Base-by-base conservation (phyloP, 2,329 filamentous ascomycete genomes). In the Pseudocercospora crystallina region DNA sequence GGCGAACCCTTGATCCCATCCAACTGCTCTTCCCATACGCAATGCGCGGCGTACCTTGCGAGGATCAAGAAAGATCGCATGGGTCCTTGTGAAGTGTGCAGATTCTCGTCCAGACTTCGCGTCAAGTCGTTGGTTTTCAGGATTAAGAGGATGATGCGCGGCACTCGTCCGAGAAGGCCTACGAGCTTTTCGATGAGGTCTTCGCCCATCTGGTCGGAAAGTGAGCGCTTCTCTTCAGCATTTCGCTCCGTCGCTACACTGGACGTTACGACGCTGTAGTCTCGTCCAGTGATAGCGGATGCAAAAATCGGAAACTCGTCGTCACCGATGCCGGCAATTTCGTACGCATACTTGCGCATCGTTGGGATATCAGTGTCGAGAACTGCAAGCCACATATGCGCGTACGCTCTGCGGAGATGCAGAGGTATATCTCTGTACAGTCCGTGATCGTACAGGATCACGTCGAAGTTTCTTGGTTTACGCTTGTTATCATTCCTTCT, bases 81-180 rank as follows among this genome's bases (percentile, higher is more conserved):
- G 1, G 82, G 81, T 1, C 83, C 82, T 61, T 83, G 71, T 5
- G 81, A 78, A 0, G 89, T 94, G 48, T 91, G 86, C 33, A 95
- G 76, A 65, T 87, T 91, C 75, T 99, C 94, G 68, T 99, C 94
- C 13, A 99, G 80, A 62, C 87, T 94, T 58, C 94, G 84, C 12
- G 94, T 99, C 34, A 99, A 76, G 72, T 99, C 94, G 69, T 99
- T 99, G 2, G 94, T 99, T 75, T 99, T 99, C 56, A 99, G 79
- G 60, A 99, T 97, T 26, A 99, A 77, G 10, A 99, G 79, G 47
- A 99, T 96, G 58, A 99, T 89, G 38, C 90, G 79, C 0, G 94
- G 94, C 5, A 99, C 91, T 62, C 89, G 83, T 41, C 90, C 89
- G 5, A 99, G 81, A 59, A 99, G 77, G 60, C 91, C 85, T 7